Evolutionary conservation across 805 yeast species (phyloP), one percentile per base, ranked within the genome.

Genomic region (Metschnikowia koreensis): DNA sequence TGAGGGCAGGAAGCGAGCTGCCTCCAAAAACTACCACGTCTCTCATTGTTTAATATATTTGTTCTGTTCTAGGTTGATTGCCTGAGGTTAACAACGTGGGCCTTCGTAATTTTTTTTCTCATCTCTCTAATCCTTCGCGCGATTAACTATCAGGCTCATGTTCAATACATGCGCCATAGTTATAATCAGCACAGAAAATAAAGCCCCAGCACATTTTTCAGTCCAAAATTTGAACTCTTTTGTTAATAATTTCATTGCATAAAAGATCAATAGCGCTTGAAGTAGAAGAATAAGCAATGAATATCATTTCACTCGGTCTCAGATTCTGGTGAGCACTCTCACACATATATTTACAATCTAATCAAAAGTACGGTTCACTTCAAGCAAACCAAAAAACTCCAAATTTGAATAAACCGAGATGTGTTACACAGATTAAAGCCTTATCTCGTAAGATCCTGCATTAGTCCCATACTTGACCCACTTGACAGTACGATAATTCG

Each of bases 11-110:
- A 65, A 94, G 96, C 10, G 97, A 87, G 36, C 89, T 81, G 38
- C 99, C 98, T 16, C 97, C 92, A 62, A 94, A 82, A 15, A 94
- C 87, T 27, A 91, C 84, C 51, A 94, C 81, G 71, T 91, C 90
- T 70, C 89, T 84, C 89, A 91, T 89, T 33, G 12, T 36, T 17
- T 42, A 15, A 5, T 31, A 29, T 34, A 15, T 22, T 33, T 12
- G 15, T 44, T 15, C 13, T 29, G 43, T 28, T 27, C 6, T 27
- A 12, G 13, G n/a, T n/a, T n/a, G n/a, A n/a, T n/a, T n/a, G n/a
- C n/a, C 16, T 40, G 27, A 40, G 5, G 13, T 4, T 40, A 27
- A 27, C 11, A 41, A 41, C 44, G 44, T 41, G 44, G 36, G 44
- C 38, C 27, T 11, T 13, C 15, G 13, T 6, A n/a, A 5, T 36